Conservation (phyloP, 768 basidiomycete species). For the Kwoniella europaea region DNA sequence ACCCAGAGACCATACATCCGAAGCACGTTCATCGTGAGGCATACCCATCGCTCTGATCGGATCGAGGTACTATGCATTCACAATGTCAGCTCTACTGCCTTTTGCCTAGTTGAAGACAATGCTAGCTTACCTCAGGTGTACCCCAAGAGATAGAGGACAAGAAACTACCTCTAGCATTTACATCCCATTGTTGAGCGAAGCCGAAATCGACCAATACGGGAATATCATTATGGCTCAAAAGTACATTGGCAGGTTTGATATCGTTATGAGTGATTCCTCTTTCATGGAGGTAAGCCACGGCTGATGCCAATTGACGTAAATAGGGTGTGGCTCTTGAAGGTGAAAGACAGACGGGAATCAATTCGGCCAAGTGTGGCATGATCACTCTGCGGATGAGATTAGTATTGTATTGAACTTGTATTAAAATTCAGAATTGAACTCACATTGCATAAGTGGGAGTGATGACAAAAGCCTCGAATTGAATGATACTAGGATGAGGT, state of each 20-base stretch:
- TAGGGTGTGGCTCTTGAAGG: constrained; percentile 70
- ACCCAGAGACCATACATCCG: constrained; percentile 64
- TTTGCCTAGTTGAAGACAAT: background rate
- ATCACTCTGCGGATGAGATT: constrained; percentile 34
- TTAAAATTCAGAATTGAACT: constrained; percentile 54
- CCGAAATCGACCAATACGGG: constrained; percentile 91
- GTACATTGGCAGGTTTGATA: constrained; percentile 86
- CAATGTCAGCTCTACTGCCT: background rate
- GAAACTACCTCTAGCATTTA: constrained; percentile 62
- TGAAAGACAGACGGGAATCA: constrained; percentile 84
- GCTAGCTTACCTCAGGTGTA: constrained; percentile 75
- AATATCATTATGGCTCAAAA: constrained; percentile 71
- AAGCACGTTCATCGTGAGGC: constrained; percentile 90
- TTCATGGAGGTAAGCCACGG: constrained; percentile 57
- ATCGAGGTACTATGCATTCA: constrained; percentile 76
- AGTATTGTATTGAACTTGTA: background rate
- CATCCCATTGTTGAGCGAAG: constrained; percentile 84
- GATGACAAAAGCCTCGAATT: constrained; percentile 91
- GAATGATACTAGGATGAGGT: constrained; percentile 88
- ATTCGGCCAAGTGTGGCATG: constrained; percentile 84
- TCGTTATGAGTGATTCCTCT: constrained; percentile 57
- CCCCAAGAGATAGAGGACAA: constrained; percentile 62
- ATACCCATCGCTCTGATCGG: constrained; percentile 88
- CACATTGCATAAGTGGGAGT: constrained; percentile 88
- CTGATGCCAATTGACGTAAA: constrained; percentile 55